Evolutionary conservation across 2,329 filamentous ascomycete species (phyloP).

Genomic region (Aspergillus tanneri): DNA sequence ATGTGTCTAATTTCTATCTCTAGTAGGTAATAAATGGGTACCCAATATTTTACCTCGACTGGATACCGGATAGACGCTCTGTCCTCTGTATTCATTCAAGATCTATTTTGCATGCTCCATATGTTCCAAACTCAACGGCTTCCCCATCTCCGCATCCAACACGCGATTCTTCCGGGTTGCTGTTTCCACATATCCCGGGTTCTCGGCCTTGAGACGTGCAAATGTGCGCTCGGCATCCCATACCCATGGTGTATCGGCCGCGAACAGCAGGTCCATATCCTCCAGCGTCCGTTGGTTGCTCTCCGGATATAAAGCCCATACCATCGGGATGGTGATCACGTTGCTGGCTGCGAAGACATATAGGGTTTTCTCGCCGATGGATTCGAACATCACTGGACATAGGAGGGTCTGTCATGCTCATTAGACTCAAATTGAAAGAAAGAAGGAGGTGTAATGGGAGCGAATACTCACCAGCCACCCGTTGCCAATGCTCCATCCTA

Average conservation of each 20-base stretch:
- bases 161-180: slow-evolving; percentile 36
- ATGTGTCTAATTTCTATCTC: background rate
- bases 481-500: slow-evolving; percentile 75
- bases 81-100: too few relatives aligned
- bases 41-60: background rate
- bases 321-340: slow-evolving; percentile 63
- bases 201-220: slow-evolving; percentile 60
- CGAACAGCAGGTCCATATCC: slow-evolving; percentile 73
- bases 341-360: slow-evolving; percentile 73
- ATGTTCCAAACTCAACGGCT: slow-evolving; percentile 8
- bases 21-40: background rate
- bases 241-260: slow-evolving; percentile 63
- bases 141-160: slow-evolving; percentile 34
- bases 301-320: slow-evolving; percentile 73
- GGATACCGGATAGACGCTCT: too few relatives aligned
- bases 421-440: too few relatives aligned
- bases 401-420: slow-evolving; percentile 54
- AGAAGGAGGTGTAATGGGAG: too few relatives aligned
- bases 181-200: slow-evolving; percentile 51
- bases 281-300: slow-evolving; percentile 72
- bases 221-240: slow-evolving; percentile 71
- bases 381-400: slow-evolving; percentile 61
- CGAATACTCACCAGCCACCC: slow-evolving; percentile 58
- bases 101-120: background rate
- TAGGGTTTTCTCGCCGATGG: slow-evolving; percentile 67